Evolutionary conservation across 2,329 filamentous ascomycete species (phyloP).

Genomic region (Myrmaecium sp.): DNA sequence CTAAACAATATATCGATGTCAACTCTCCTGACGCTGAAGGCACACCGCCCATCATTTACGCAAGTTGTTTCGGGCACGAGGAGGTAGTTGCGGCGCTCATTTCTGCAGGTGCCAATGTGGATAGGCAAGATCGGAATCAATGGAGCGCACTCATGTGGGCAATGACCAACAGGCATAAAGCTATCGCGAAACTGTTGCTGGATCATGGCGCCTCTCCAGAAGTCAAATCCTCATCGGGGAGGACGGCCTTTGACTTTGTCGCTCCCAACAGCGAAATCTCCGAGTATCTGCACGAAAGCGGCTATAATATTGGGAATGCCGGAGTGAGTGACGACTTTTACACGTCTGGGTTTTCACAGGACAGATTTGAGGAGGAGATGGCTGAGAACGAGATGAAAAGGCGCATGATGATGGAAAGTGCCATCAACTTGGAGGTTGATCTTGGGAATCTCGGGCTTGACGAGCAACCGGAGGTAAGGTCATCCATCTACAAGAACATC

Average conservation of each 20-base stretch:
- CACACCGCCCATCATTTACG: constrained; percentile 91
- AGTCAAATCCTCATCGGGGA: constrained; percentile 81
- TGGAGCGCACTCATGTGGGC: constrained; percentile 99
- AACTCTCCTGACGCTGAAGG: constrained; percentile 86
- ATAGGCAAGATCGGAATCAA: constrained; percentile 87
- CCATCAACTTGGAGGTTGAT: constrained; percentile 90
- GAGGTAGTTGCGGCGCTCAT: constrained; percentile 72
- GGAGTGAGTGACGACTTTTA: constrained; percentile 85
- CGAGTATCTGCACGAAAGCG: constrained; percentile 85
- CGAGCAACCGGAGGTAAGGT: constrained; percentile 72
- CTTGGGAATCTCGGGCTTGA: constrained; percentile 90
- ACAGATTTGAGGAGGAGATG: constrained; percentile 92
- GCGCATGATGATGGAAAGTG: constrained; percentile 98
- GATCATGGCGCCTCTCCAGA: constrained; percentile 93
- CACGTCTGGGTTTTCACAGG: constrained; percentile 76
- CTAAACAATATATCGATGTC: constrained; percentile 62
- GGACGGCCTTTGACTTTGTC: constrained; percentile 91
- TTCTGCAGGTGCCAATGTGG: constrained; percentile 71
- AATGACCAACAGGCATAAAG: constrained; percentile 96
- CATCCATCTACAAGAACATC: constrained; percentile 1
- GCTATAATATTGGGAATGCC: constrained; percentile 71
- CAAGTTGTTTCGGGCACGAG: constrained; percentile 94
- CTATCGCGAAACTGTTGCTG: constrained; percentile 79
- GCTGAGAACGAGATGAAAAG: constrained; percentile 90
- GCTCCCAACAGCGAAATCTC: constrained; percentile 93